Evolutionary conservation across 1,284 basidiomycete genomes (phyloP).

Genomic region (Cryptococcus amylolentus): DNA sequence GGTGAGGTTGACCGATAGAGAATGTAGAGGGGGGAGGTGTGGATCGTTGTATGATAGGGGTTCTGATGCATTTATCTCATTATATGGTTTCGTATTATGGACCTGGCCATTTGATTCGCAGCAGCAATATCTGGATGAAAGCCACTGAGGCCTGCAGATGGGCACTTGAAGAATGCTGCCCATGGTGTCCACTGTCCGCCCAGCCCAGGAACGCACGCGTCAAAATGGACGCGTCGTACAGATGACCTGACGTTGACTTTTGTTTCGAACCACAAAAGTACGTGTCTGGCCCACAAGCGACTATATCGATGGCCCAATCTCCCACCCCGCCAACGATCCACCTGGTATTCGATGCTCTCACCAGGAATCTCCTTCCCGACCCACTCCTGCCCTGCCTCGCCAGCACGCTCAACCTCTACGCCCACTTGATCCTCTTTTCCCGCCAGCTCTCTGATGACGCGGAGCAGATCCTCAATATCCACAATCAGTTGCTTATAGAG

Average conservation of each 20-base stretch:
- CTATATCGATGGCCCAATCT: no score
- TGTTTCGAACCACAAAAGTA: no score
- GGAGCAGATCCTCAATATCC: constrained; percentile 4
- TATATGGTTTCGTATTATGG: background rate
- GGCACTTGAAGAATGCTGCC: no score
- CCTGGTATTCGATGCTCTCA: constrained; percentile 9
- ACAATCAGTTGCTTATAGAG: constrained; percentile 7
- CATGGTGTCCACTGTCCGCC: no score
- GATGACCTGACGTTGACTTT: no score
- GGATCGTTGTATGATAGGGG: constrained; percentile 10
- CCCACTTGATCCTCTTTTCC: constrained; percentile 28
- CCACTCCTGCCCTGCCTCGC: constrained; percentile 20
- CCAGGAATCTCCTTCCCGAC: constrained; percentile 17
- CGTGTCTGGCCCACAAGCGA: no score
- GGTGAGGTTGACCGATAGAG: constrained; percentile 59
- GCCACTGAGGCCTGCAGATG: no score
- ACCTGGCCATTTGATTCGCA: no score
- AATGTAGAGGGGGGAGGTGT: constrained; percentile 1
- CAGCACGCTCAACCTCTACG: constrained; percentile 27
- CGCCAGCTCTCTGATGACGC: constrained; percentile 18
- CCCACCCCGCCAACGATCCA: background rate
- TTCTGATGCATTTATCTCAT: background rate
- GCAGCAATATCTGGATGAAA: no score
- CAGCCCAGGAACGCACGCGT: no score
- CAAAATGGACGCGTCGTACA: no score